Percentiles rank a stretch among this genome's conserved stretches.
phyloP scores from a whole-genome alignment of 208 protist genomes.

The Leishmania braziliensis region DNA sequence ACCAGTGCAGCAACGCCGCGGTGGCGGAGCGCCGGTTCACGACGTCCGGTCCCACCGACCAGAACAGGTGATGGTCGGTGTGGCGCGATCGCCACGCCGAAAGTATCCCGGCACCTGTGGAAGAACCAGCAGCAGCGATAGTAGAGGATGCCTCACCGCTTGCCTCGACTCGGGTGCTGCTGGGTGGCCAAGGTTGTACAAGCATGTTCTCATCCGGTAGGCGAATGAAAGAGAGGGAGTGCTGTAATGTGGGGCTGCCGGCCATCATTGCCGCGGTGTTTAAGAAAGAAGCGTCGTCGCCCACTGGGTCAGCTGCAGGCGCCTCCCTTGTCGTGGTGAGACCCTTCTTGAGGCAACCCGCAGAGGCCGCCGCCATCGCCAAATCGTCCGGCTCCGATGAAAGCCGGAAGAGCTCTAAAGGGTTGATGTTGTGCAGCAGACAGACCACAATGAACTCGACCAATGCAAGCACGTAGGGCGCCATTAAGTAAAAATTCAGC shows the following conservation, averaged over 20 bases:
- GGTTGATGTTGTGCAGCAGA: conserved; percentile 42
- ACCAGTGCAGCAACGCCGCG: conserved; percentile 32
- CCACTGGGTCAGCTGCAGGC: not conserved
- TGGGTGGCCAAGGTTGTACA: conserved; percentile 48
- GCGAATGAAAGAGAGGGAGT: conserved; percentile 22
- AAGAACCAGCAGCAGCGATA: not conserved
- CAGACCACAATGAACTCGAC: conserved; percentile 42
- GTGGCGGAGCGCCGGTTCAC: conserved; percentile 35
- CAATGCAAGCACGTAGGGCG: conserved; percentile 25
- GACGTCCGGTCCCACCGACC: conserved; percentile 27
- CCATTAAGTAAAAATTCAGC: conserved; percentile 23
- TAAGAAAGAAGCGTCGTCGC: not conserved
- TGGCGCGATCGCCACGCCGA: conserved; percentile 12
- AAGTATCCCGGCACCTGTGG: conserved; percentile 2
- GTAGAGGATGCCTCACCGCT: not conserved
- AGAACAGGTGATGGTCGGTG: conserved; percentile 35
- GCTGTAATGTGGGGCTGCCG: not conserved
- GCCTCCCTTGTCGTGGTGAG: not conserved
- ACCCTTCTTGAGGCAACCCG: not conserved
- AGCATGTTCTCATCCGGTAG: conserved; percentile 49
- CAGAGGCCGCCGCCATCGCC: not conserved
- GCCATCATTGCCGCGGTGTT: not conserved
- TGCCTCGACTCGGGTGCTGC: not conserved
- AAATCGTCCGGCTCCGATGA: not conserved
- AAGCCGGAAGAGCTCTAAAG: conserved; percentile 39